Percentiles rank a stretch among this genome's conserved stretches.
Conservation (phyloP, 768 basidiomycete genomes). For the Termitomyces sp. region DNA sequence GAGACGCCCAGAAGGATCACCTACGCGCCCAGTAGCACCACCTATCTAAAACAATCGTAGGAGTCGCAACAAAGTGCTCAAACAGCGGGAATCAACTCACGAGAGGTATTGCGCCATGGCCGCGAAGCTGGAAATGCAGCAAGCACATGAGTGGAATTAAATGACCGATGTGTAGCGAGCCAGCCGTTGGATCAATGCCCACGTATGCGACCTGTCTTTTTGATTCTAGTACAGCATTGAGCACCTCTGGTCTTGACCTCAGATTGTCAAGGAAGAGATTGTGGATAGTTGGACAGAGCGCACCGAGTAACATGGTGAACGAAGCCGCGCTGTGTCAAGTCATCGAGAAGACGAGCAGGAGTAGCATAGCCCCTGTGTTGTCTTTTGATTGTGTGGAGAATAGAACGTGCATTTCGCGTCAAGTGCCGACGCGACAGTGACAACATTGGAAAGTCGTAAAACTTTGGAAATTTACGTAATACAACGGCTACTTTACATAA, state of each 20-base stretch:
- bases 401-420: conserved; percentile 3
- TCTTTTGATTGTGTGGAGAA: background rate
- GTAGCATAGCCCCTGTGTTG: conserved; percentile 4
- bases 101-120: conserved; percentile 79
- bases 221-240: conserved; percentile 32
- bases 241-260: conserved; percentile 35
- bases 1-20: conserved; percentile 90
- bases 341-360: conserved; percentile 30
- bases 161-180: conserved; percentile 90
- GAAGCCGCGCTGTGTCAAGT: conserved; percentile 43
- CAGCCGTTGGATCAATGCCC: conserved; percentile 92
- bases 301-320: conserved; percentile 46
- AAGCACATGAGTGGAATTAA: conserved; percentile 84
- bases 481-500: background rate
- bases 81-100: conserved; percentile 43
- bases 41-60: conserved; percentile 65
- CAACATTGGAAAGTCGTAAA: conserved; percentile 8
- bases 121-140: conserved; percentile 84
- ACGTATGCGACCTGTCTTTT: conserved; percentile 64
- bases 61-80: background rate
- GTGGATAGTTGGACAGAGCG: background rate
- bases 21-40: conserved; percentile 93
- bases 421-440: conserved; percentile 4
- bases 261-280: conserved; percentile 5
- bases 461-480: conserved; percentile 13